Percentiles rank a stretch among this genome's conserved stretches.
phyloP scores from a whole-genome alignment of 371 early-diverging fungal species.

The Mucor circinelloides region DNA sequence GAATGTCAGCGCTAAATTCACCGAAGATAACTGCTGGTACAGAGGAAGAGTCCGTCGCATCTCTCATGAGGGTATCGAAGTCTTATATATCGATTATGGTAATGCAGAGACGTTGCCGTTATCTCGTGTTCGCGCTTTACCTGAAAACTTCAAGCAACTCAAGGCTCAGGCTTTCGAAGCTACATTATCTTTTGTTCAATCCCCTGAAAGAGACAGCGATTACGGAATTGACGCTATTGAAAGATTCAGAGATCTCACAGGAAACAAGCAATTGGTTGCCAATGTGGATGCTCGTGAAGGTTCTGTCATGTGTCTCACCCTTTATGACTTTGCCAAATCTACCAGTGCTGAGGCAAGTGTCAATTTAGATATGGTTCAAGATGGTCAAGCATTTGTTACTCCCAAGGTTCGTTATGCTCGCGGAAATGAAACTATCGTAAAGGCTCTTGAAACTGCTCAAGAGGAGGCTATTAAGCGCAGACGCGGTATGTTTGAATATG shows the following conservation, averaged over 20 bases:
- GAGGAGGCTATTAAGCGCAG: conserved; percentile 58
- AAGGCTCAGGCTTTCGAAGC: conserved; percentile 87
- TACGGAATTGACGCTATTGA: conserved; percentile 80
- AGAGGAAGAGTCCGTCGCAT: conserved; percentile 83
- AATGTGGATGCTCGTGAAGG: conserved; percentile 70
- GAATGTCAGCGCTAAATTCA: conserved; percentile 81
- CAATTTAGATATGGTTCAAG: conserved; percentile 79
- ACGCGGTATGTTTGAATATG: conserved; percentile 87
- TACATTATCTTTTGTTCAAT: conserved; percentile 77
- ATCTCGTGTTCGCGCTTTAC: conserved; percentile 66
- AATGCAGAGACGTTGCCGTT: conserved; percentile 73
- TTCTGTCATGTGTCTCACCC: conserved; percentile 66
- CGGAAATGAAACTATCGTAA: conserved; percentile 59
- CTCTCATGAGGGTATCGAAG: conserved; percentile 67
- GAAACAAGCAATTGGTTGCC: conserved; percentile 74
- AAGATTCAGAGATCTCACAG: conserved; percentile 65
- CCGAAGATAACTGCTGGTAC: conserved; percentile 89
- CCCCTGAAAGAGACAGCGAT: conserved; percentile 69
- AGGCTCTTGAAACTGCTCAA: conserved; percentile 43
- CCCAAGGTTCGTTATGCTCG: conserved; percentile 57
- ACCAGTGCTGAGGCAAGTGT: conserved; percentile 68
- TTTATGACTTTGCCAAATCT: conserved; percentile 69
- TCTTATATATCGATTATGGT: conserved; percentile 92
- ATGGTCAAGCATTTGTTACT: conserved; percentile 76
- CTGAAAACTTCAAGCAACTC: conserved; percentile 63